Percentiles rank a stretch among this genome's conserved stretches.
Conservation (phyloP, 108 stramenopile genomes). For the Nannochloropsis oceanica region DNA sequence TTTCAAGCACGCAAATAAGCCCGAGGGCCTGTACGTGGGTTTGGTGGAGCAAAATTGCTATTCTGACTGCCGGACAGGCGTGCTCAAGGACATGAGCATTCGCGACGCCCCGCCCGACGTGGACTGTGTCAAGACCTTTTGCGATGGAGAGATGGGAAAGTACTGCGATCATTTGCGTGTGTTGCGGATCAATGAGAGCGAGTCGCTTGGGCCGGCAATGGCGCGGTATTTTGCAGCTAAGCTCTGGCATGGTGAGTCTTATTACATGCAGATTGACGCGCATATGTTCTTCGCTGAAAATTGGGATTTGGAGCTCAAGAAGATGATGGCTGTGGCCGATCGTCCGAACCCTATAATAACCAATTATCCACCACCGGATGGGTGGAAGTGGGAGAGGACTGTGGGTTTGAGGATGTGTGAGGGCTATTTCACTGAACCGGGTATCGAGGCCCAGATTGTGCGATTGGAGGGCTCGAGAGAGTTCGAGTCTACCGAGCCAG, state of each 20-base stretch:
- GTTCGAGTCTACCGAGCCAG: not conserved
- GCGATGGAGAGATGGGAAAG: not conserved
- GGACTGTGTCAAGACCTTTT: conserved; percentile 31
- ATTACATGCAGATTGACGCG: conserved; percentile 71
- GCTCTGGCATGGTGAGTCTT: conserved; percentile 80
- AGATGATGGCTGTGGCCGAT: conserved; percentile 39
- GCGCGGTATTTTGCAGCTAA: conserved; percentile 69
- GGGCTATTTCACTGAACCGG: not conserved
- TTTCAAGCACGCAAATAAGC: conserved; percentile 43
- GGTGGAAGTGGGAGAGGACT: not conserved
- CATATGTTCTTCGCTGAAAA: conserved; percentile 61
- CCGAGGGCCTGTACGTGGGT: conserved; percentile 64
- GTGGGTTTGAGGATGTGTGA: conserved; percentile 21
- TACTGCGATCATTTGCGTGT: conserved; percentile 17
- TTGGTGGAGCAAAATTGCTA: conserved; percentile 84
- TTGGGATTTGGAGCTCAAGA: conserved; percentile 60
- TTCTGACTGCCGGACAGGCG: conserved; percentile 56
- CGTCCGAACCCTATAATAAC: not conserved
- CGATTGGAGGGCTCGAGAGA: conserved; percentile 2
- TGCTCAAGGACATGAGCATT: conserved; percentile 29
- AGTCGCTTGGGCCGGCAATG: conserved; percentile 68
- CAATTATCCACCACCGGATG: not conserved
- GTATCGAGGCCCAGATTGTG: conserved; percentile 67
- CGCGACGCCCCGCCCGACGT: conserved; percentile 19
- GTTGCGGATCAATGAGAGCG: conserved; percentile 54